A percentile compares a stretch with the other conserved stretches of the same genome.
These are phyloP conservation scores for Mortierella sp. DNA, from an alignment of 371 early-diverging fungal species.

Conservation along the genomic window DNA sequence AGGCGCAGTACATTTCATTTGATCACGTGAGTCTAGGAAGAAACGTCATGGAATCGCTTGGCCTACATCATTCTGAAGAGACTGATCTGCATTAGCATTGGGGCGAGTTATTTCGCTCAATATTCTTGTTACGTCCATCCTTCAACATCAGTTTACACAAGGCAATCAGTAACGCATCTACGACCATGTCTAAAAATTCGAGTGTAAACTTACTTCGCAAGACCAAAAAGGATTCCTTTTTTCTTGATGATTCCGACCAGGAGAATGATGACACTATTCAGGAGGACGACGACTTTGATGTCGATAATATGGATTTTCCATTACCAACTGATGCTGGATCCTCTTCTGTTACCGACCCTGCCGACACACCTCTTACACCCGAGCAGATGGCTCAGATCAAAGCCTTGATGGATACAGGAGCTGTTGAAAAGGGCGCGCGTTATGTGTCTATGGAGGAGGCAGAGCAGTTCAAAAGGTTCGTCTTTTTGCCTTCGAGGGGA, in stretches of 20 bases:
- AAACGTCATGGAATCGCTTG: too few species aligned
- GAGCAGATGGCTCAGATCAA: conserved; percentile 50
- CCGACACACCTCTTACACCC: conserved; percentile 27
- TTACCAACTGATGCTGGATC: conserved; percentile 60
- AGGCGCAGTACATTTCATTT: too few species aligned
- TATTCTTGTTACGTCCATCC: too few species aligned
- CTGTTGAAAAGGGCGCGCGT: conserved; percentile 39
- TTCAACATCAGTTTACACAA: background rate
- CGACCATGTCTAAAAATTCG: conserved; percentile 41
- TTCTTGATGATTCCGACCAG: conserved; percentile 41
- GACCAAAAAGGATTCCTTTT: conserved; percentile 48
- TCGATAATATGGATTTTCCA: conserved; percentile 80
- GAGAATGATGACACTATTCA: conserved; percentile 26
- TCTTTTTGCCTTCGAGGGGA: background rate
- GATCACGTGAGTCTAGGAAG: too few species aligned
- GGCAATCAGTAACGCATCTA: background rate
- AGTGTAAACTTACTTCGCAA: conserved; percentile 49
- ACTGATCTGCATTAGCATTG: background rate
- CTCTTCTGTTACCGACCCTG: conserved; percentile 14
- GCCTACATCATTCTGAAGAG: background rate
- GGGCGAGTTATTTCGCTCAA: too few species aligned
- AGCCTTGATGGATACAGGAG: conserved; percentile 42
- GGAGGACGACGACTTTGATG: conserved; percentile 62
- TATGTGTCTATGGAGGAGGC: conserved; percentile 49
- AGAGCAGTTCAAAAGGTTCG: conserved; percentile 52